A percentile compares a stretch with the other conserved stretches of the same genome.
phyloP scores from a whole-genome alignment of 139 green algal species.

The Auxenochlorella pyrenoidosa region DNA sequence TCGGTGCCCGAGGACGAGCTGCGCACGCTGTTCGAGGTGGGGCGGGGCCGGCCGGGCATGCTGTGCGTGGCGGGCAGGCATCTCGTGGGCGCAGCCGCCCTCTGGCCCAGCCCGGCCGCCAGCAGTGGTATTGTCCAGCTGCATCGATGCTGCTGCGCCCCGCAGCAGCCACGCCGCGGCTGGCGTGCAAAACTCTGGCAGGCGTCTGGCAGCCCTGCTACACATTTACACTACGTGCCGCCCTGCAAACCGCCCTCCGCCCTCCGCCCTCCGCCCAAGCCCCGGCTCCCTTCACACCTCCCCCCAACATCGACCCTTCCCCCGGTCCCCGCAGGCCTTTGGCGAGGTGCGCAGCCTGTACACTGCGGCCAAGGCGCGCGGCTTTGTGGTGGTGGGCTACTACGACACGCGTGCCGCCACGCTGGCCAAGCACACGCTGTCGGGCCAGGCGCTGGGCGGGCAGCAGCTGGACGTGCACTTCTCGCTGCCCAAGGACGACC shows the following conservation, averaged over 20 bases:
- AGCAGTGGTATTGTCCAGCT: no score
- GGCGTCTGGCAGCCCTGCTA: no score
- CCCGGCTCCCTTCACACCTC: neutral
- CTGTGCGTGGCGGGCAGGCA: no score
- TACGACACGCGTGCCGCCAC: constrained; percentile 88
- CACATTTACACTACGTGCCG: no score
- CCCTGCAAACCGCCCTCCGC: no score
- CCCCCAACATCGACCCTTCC: neutral
- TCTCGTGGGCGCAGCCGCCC: no score
- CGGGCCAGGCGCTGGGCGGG: constrained; percentile 54
- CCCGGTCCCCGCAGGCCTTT: constrained; percentile 63
- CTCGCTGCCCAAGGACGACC: constrained; percentile 67
- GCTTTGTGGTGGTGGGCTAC: constrained; percentile 92
- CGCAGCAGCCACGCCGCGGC: no score
- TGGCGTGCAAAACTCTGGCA: no score
- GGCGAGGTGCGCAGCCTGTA: constrained; percentile 88
- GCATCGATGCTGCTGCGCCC: no score
- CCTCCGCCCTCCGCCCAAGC: no score
- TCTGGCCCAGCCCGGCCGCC: no score
- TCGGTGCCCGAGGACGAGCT: constrained; percentile 68
- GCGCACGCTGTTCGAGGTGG: constrained; percentile 61
- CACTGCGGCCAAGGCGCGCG: constrained; percentile 80
- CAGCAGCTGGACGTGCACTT: constrained; percentile 77
- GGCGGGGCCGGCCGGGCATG: neutral
- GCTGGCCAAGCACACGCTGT: constrained; percentile 72